Percentiles rank a stretch among this genome's conserved stretches.
Evolutionary conservation across 2,329 filamentous ascomycete genomes (phyloP).

Genomic region (Calonectria crousiana): DNA sequence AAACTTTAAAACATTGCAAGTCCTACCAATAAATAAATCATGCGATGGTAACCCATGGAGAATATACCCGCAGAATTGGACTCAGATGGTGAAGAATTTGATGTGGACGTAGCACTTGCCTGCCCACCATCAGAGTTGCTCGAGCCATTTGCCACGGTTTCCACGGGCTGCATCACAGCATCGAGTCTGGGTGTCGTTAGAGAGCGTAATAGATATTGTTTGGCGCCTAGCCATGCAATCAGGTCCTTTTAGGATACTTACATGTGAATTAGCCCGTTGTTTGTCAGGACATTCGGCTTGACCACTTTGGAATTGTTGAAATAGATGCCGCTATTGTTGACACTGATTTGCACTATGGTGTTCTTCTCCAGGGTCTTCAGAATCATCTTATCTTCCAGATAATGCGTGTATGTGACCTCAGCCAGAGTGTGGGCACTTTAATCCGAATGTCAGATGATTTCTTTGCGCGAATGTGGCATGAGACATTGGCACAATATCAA

Average conservation of each 20-base stretch:
- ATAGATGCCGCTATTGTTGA: not conserved
- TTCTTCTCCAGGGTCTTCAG: not conserved
- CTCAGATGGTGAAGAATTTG: not conserved
- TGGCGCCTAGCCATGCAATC: not conserved
- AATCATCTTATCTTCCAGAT: not conserved
- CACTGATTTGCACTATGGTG: not conserved
- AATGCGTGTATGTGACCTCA: not conserved
- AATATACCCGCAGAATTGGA: not conserved
- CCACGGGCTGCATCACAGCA: not conserved
- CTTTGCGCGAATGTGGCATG: no score
- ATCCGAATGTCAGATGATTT: not conserved
- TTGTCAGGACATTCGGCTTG: not conserved
- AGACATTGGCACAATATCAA: not conserved
- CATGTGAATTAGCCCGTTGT: not conserved
- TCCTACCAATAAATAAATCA: not conserved
- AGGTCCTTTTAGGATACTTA: not conserved
- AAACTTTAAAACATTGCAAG: not conserved
- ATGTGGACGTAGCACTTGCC: not conserved
- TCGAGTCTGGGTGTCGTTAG: not conserved
- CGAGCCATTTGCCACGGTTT: not conserved
- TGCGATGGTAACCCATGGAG: not conserved
- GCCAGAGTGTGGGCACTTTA: not conserved
- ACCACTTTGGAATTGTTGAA: slow-evolving; percentile 2
- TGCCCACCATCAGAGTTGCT: not conserved
- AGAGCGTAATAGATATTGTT: not conserved